Conservation (phyloP, 2,329 filamentous ascomycete species). For the Scedosporium aurantiacum region DNA sequence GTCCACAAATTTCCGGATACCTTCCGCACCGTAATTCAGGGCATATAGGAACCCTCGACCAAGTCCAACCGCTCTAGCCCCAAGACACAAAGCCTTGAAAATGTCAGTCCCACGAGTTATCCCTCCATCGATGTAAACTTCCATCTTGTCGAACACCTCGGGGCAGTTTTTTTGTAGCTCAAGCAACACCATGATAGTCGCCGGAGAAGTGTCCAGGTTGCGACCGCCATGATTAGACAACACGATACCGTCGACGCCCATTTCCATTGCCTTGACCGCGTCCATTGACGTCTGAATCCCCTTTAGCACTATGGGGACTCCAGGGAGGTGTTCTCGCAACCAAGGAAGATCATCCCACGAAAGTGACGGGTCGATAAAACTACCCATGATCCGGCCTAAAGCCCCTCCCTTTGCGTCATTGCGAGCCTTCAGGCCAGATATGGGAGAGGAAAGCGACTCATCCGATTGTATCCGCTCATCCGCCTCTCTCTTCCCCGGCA, state of each 20-base stretch:
- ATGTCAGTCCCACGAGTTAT: slow-evolving; percentile 56
- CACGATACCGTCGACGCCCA: slow-evolving; percentile 56
- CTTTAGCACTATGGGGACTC: slow-evolving; percentile 52
- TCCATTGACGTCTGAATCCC: slow-evolving; percentile 59
- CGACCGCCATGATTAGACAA: slow-evolving; percentile 62
- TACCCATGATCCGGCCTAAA: slow-evolving; percentile 42
- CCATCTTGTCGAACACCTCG: slow-evolving; percentile 45
- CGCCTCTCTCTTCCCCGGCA: slow-evolving; percentile 43
- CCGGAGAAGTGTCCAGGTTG: slow-evolving; percentile 35
- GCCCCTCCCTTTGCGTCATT: slow-evolving; percentile 45
- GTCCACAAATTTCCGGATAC: slow-evolving; percentile 40
- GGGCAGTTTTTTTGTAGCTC: slow-evolving; percentile 53
- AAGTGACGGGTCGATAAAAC: slow-evolving; percentile 45
- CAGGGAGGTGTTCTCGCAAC: slow-evolving; percentile 36
- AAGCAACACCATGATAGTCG: slow-evolving; percentile 47
- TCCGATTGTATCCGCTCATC: slow-evolving; percentile 36
- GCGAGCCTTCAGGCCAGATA: slow-evolving; percentile 35
- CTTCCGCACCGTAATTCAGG: slow-evolving; percentile 48
- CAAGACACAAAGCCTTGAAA: slow-evolving; percentile 55
- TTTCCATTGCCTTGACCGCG: slow-evolving; percentile 46
- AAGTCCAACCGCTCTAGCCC: slow-evolving; percentile 52
- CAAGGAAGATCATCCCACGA: slow-evolving; percentile 57
- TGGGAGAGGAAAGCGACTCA: slow-evolving; percentile 33
- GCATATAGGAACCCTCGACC: slow-evolving; percentile 51
- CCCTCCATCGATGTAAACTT: slow-evolving; percentile 55